Evolutionary conservation across 805 yeast species (phyloP), one percentile per base, ranked within the genome.

Genomic region (Scheffersomyces lignosus): DNA sequence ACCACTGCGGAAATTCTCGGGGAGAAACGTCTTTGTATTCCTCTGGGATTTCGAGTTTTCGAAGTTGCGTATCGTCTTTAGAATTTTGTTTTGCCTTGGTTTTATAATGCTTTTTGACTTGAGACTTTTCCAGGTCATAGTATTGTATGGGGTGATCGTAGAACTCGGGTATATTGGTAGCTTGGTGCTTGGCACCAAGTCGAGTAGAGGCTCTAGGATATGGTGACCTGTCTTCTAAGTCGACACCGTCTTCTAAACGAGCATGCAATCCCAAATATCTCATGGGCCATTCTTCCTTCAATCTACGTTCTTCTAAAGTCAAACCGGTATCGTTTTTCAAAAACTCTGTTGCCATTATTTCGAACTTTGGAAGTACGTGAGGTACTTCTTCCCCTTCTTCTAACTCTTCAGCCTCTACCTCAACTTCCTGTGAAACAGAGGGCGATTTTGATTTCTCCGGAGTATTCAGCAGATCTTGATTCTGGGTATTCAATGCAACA

Each of bases 151-250:
- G 80, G 40, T 78, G 81, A 14, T 50, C 58, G 18, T 64, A 74
- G 82, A 83, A 84, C 22, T 78, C 84, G 1, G 75, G 75, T 20
- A 81, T 61, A n/a, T 77, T 78, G 0, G 82, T 71, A 3, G 81
- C 81, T 58, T 87, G 96, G 52, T 83, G 82, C 43, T 77, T 81
- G 3, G 83, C 62, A 0, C 95, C 95, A 4, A 87, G 54, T 41
- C 93, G 63, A 0, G 93, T 83, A 1, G 84, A 80, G 0, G 90
- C 93, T 34, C 91, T 63, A 0, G 95, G 93, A 47, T 83, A 83
- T 1, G 89, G 87, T 4, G 69, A 62, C 28, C 90, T 63, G 52
- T 85, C 95, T 40, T 83, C 87, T 4, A 77, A 51, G 54, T 87
- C 93, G 29, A 86, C 70, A 1, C 87, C 87, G 55, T 86, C 95